Conservation (phyloP, 805 yeast species). For the Candida golubevii region DNA sequence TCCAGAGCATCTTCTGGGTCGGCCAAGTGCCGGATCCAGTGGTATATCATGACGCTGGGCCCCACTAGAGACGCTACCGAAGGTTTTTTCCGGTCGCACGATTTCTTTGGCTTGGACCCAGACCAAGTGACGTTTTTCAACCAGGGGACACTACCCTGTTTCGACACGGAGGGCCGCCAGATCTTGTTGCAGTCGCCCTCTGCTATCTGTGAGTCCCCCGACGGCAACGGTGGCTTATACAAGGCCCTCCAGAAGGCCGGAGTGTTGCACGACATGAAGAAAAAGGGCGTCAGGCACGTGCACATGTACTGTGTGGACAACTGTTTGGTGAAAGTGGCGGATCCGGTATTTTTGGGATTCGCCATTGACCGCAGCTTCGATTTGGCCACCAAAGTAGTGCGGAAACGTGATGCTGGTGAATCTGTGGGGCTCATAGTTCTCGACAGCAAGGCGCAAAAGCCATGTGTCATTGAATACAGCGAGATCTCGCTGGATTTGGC, state of each 20-base stretch:
- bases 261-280: conserved; percentile 61
- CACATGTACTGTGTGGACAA: conserved; percentile 98
- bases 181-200: conserved; percentile 57
- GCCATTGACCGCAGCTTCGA: conserved; percentile 63
- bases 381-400: conserved; percentile 89
- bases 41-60: conserved; percentile 94
- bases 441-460: conserved; percentile 51
- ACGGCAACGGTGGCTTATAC: conserved; percentile 97
- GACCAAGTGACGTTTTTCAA: conserved; percentile 74
- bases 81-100: conserved; percentile 54
- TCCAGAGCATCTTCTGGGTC: too few relatives aligned
- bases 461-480: conserved; percentile 92
- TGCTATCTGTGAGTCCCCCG: conserved; percentile 80
- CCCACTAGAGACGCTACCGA: conserved; percentile 81
- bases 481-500: conserved; percentile 79
- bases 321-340: conserved; percentile 86
- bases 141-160: conserved; percentile 94
- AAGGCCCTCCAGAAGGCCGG: conserved; percentile 67
- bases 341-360: conserved; percentile 85
- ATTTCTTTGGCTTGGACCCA: conserved; percentile 65
- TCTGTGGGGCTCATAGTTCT: conserved; percentile 88
- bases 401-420: conserved; percentile 84
- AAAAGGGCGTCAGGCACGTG: conserved; percentile 74
- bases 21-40: conserved; percentile 43
- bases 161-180: conserved; percentile 62